Evolutionary conservation across 345 rosid species (phyloP).

Genomic region (Salix suchowensis): DNA sequence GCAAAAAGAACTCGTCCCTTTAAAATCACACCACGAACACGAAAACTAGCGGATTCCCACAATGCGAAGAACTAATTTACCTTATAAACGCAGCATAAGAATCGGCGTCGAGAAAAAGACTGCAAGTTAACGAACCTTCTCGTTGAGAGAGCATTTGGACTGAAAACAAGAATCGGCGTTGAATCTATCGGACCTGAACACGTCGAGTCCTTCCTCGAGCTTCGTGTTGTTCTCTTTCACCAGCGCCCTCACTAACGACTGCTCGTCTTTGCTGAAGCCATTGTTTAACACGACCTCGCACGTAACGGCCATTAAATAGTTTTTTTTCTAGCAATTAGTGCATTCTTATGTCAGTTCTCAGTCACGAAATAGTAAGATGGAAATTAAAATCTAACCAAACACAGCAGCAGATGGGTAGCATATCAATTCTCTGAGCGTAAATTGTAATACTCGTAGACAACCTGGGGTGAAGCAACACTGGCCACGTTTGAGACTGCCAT

Average conservation of each 20-base stretch:
- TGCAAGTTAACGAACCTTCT: too few relatives aligned
- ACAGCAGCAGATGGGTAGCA: too few relatives aligned
- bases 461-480: background rate
- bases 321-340: background rate
- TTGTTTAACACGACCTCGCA: background rate
- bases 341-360: background rate
- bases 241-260: constrained; percentile 55
- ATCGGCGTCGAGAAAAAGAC: too few relatives aligned
- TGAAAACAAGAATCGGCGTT: constrained; percentile 88
- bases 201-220: constrained; percentile 74
- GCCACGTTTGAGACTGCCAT: background rate
- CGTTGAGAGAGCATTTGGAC: constrained; percentile 73
- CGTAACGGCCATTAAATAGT: background rate
- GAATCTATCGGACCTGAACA: constrained; percentile 88
- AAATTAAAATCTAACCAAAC: too few relatives aligned
- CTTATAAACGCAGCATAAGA: too few relatives aligned
- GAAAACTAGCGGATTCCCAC: too few relatives aligned
- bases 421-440: too few relatives aligned
- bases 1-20: too few relatives aligned
- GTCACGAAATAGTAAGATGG: too few relatives aligned
- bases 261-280: constrained; percentile 48
- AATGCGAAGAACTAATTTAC: too few relatives aligned
- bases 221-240: constrained; percentile 67
- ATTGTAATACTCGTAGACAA: background rate
- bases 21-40: too few relatives aligned